A percentile compares a stretch with the other conserved stretches of the same genome.
Evolutionary conservation across 257 asterid species (phyloP).

Genomic region (Petunia secreta): DNA sequence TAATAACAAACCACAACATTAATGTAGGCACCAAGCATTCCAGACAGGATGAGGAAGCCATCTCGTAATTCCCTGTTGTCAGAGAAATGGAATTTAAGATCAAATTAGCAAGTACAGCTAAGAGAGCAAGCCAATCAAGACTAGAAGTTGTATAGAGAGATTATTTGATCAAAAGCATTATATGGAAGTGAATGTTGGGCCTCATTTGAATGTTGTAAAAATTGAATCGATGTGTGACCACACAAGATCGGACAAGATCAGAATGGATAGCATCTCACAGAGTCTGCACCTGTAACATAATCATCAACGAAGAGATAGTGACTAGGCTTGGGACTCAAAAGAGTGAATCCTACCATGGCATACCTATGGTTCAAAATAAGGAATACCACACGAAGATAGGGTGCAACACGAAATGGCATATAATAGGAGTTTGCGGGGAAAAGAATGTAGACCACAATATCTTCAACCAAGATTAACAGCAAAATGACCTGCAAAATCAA

Average conservation of each 20-base stretch:
- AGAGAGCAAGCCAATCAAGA: not conserved
- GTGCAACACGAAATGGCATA: conserved; percentile 85
- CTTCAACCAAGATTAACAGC: conserved; percentile 65
- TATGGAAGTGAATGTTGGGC: no score
- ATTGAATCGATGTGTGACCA: not conserved
- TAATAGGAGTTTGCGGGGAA: conserved; percentile 63
- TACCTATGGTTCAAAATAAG: conserved; percentile 80
- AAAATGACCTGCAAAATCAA: conserved; percentile 62
- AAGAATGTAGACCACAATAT: conserved; percentile 54
- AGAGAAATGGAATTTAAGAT: conserved; percentile 30
- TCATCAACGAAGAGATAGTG: no score
- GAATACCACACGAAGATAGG: conserved; percentile 74
- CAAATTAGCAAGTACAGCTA: conserved; percentile 16
- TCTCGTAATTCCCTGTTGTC: conserved; percentile 71
- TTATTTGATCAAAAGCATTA: not conserved
- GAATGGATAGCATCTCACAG: no score
- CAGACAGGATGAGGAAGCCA: conserved; percentile 64
- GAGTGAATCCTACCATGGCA: conserved; percentile 8
- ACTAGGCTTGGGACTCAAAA: not conserved
- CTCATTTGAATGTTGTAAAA: no score
- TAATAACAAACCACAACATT: conserved; percentile 73
- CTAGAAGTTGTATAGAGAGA: not conserved
- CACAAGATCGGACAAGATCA: not conserved
- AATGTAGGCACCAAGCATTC: conserved; percentile 84
- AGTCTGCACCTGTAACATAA: not conserved